Evolutionary conservation across 2,329 filamentous ascomycete species (phyloP), one percentile per base, ranked within the genome.

Genomic region (Fusarium stilboides): DNA sequence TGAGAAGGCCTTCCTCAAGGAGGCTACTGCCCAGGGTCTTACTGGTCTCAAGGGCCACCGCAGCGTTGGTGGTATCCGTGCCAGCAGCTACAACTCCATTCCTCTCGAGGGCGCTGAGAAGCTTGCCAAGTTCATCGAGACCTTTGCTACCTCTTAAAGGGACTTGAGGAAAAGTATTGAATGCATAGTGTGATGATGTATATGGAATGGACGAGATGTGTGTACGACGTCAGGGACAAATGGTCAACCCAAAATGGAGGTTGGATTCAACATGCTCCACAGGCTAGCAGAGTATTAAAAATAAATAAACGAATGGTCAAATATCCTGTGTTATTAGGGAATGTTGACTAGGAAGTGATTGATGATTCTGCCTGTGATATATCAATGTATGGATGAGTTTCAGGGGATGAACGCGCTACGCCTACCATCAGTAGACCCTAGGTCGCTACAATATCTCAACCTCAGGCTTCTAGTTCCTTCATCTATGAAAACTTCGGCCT

Each of bases 11-110:
- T 98, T 98, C 81, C 79, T 98, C 45, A 87, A 90, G 63, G 89
- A 92, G 47, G 91, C 90, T 2, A 88, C 91, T 62, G 87, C 87
- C 63, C 84, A 84, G 54, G 89, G 92, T 1, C 83, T 98, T 24
- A 88, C 90, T 26, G 95, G 94, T 1, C 83, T 98, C 43, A 97
- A 97, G 83, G 95, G 95, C 0, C 95, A 98, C 79, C 87, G 95
- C 65, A 92, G 88, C 62, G 91, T 98, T 5, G 64, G 69, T 10
- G 69, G 72, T 9, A 94, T 98, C 65, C 88, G 95, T 15, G 91
- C 91, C 20, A 92, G 88, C 79, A 97, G 96, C 78, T 98, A 98
- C 82, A 98, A 97, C 81, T 92, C 93, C 3, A 90, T 98, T 42
- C 80, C 91, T 0, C 76, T 91, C 0, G 86, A 88, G 40, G 90